Base-by-base conservation (phyloP, 768 basidiomycete genomes). In the Suillus luteus region DNA sequence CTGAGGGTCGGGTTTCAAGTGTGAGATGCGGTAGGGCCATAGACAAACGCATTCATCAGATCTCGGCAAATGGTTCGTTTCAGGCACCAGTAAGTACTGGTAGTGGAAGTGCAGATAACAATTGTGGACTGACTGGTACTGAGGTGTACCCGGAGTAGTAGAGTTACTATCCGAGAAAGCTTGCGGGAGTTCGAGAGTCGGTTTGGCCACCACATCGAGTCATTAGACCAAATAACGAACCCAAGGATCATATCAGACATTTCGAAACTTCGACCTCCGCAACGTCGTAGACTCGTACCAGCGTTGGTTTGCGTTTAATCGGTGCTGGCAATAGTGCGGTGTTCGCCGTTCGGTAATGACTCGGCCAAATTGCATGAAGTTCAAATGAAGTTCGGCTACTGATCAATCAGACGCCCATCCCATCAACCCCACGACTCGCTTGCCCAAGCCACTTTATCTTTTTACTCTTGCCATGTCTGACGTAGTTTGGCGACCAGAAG, bases 401-500 rank as follows among this genome's bases (percentile, higher is more conserved):
- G 22, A 48, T 48, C 11, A 48, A 24, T 48, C 46, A 48, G 22
- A 12, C 11, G 46, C 46, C 46, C 43, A 19, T 44, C 1, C 17
- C 19, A 44, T 44, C 44, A n/a, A 44, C 44, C 10, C 40, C 61
- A 57, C 31, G 22, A 17, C 6, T 24, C 6, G 12, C 8, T 17
- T 46, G n/a, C 46, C n/a, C n/a, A 22, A 48, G 14, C 24, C 14
- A 49, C 48, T 27, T 15, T 24, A 24, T 14, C 17, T n/a, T 46
- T 27, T 3, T 24, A 35, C 49, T 35, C 33, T 15, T 19, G 44
- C 24, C 44, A 67, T 67, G 64, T 35, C 48, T 27, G 68, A 70
- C 27, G 55, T 61, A 37, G 76, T 83, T 46, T 86, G 85, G 85
- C 74, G 77, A 67, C 83, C 83, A 11, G 67, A 69, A 41, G 66